Base-by-base conservation (phyloP, 768 basidiomycete species). In the Podaxis sp. region DNA sequence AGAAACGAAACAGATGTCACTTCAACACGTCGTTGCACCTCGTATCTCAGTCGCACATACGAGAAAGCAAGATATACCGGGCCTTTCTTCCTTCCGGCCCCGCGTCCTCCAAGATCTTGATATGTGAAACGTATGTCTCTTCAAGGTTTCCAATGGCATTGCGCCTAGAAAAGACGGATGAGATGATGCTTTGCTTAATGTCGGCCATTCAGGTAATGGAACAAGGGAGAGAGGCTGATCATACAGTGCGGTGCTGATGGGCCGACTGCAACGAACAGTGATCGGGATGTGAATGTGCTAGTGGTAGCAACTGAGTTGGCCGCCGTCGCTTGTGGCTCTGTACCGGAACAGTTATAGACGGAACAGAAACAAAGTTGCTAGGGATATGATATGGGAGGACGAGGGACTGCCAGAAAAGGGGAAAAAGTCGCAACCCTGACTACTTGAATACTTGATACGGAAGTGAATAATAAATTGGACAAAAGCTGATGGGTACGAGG, bases 91-190 rank as follows among this genome's bases (percentile, higher is more conserved):
- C 88, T 62, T 90, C 91, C 46, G 78, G 69, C 7, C 83, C 82
- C 50, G 85, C 82, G 68, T 96, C 93, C 77, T 99, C 96, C 88
- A 89, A 94, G 30, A 98, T 93, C 81, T 96, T 97, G 73, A 96
- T 68, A 76, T 96, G 95, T 41, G 88, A 82, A 62, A 96, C 86
- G 72, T 97, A 96, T 20, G 82, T 82, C 74, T 97, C 95, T 63
- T 88, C 89, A 0, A 87, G 76, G 51, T 77, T 77, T 46, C 88
- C 88, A 63, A 79, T 77, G 13, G 85, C 84, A 70, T 85, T 89
- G 62, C 88, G 82, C 69, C 84, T 86, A 28, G 86, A 85, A 77
- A 97, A 96, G 8, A 95, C 89, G 4, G 94, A 95, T 1, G 84
- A 75, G 67, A 95, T 87, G 69, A 97, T 96, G 66, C 84, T 82